Base-by-base conservation (phyloP, 768 basidiomycete genomes). In the Boletus speciosus region DNA sequence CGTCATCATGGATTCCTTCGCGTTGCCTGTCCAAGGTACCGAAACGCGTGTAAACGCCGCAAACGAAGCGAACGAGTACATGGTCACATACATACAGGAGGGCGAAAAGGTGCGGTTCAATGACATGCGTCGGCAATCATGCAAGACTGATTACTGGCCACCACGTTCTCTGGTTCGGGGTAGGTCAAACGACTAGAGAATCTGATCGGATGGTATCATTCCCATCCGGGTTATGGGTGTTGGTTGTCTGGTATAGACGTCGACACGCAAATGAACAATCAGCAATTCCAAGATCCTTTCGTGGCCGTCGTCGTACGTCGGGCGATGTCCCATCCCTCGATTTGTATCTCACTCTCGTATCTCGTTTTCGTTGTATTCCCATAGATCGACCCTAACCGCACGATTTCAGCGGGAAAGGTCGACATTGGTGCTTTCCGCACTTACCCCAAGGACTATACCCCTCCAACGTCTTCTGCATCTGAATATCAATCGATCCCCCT, bases 241-340 rank as follows among this genome's bases (percentile, higher is more conserved):
- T 99, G 97, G 97, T 75, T 99, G 9, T 98, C 95, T 12, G 97
- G 97, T 25, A 98, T 99, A 73, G 97, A 99, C 65, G 97, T 98
- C 54, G 91, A 89, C 68, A 99, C 97, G 0, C 97, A 99, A 67
- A 81, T 90, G 75, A 93, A 84, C 64, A 95, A 98, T 69, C 96
- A 99, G 66, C 88, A 87, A 65, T 94, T 83, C 75, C 89, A 90
- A 70, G 96, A 99, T 71, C 96, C 96, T 3, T 99, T 98, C 67
- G 85, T 98, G 31, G 96, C 96, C 9, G 92, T 99, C 34, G 96
- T 99, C 38, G 93, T 95, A 67, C 58, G 87, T 80, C 1, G 12
- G 32, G 12, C 19, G 0, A 25, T 23, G 11, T 38, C 9, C 5
- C 43, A 11, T 36, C 34, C 32, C n/a, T 15, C 43, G 35, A 23